A percentile compares a stretch with the other conserved stretches of the same genome.
phyloP scores from a whole-genome alignment of 83 land plant species.

The Picea abies region DNA sequence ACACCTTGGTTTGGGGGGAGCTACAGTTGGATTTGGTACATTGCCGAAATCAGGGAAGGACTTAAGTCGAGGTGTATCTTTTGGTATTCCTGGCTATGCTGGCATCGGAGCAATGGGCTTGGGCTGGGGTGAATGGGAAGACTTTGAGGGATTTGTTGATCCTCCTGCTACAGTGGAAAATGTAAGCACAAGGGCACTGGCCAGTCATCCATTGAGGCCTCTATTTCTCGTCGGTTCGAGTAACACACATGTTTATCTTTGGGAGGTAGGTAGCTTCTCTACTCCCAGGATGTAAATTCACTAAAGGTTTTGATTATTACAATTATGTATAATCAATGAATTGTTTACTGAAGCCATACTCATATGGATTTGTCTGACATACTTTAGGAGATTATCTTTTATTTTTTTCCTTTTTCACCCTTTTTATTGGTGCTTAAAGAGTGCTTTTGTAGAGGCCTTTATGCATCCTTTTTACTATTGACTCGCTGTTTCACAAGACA shows the following conservation, averaged over 20 bases:
- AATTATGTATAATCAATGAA: too few species aligned
- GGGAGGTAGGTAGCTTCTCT: conserved; percentile 72
- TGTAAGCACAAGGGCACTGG: conserved; percentile 72
- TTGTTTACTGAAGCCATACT: too few species aligned
- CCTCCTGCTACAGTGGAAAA: conserved; percentile 81
- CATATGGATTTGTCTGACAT: too few species aligned
- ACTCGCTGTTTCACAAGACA: too few species aligned
- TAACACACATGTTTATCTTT: conserved; percentile 90
- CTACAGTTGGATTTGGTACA: conserved; percentile 67
- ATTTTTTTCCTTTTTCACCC: too few species aligned
- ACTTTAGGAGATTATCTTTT: too few species aligned
- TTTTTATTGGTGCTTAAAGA: too few species aligned
- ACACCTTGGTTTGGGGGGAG: conserved; percentile 85
- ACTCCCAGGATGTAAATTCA: not conserved
- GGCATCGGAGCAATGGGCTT: conserved; percentile 88
- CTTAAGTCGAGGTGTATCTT: conserved; percentile 73
- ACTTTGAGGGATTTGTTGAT: conserved; percentile 73
- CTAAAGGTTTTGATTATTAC: not conserved
- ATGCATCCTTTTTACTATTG: too few species aligned
- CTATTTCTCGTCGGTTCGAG: conserved; percentile 91
- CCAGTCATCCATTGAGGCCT: conserved; percentile 83
- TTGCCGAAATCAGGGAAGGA: conserved; percentile 58
- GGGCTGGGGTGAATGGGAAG: conserved; percentile 87
- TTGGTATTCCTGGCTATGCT: conserved; percentile 95
- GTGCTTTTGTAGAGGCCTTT: too few species aligned